A percentile compares a stretch with the other conserved stretches of the same genome.
phyloP scores from a whole-genome alignment of 768 basidiomycete genomes.

The Lactifluus hygrophoroides region DNA sequence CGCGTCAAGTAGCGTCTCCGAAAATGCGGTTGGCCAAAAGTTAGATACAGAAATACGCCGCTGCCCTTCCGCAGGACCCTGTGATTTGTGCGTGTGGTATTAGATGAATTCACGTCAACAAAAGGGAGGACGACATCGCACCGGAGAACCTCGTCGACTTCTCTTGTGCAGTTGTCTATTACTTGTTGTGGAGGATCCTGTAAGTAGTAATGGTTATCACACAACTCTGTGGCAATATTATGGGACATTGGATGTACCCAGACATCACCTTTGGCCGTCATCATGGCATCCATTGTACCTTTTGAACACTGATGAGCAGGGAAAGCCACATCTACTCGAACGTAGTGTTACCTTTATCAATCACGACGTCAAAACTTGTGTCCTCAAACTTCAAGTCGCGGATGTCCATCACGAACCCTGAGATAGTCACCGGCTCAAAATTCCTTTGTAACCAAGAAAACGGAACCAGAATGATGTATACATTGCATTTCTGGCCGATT shows the following conservation, averaged over 20 bases:
- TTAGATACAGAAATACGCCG: slow-evolving; percentile 68
- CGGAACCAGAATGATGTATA: slow-evolving; percentile 26
- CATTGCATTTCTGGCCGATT: slow-evolving; percentile 65
- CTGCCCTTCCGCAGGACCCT: slow-evolving; percentile 56
- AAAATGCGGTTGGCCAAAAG: slow-evolving; percentile 88
- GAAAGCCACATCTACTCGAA: neutral
- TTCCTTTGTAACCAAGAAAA: neutral
- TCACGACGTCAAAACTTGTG: slow-evolving; percentile 63
- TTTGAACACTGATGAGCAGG: neutral
- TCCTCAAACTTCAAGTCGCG: slow-evolving; percentile 54
- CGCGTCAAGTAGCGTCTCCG: slow-evolving; percentile 57
- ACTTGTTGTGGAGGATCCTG: slow-evolving; percentile 71
- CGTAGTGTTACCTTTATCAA: slow-evolving; percentile 59
- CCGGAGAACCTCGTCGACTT: slow-evolving; percentile 73
- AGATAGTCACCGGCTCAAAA: neutral
- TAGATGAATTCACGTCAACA: neutral
- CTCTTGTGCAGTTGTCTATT: slow-evolving; percentile 60
- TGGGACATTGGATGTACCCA: slow-evolving; percentile 41
- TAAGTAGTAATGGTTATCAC: neutral
- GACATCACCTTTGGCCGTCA: slow-evolving; percentile 73
- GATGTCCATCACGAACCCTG: slow-evolving; percentile 84
- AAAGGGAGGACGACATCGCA: slow-evolving; percentile 24
- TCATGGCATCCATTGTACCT: slow-evolving; percentile 88
- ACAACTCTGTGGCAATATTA: neutral
- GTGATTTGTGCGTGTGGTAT: neutral